These are phyloP conservation scores for Achlya hypogyna DNA, from an alignment of 352 stramenopile genomes.

Conservation along the genomic window DNA sequence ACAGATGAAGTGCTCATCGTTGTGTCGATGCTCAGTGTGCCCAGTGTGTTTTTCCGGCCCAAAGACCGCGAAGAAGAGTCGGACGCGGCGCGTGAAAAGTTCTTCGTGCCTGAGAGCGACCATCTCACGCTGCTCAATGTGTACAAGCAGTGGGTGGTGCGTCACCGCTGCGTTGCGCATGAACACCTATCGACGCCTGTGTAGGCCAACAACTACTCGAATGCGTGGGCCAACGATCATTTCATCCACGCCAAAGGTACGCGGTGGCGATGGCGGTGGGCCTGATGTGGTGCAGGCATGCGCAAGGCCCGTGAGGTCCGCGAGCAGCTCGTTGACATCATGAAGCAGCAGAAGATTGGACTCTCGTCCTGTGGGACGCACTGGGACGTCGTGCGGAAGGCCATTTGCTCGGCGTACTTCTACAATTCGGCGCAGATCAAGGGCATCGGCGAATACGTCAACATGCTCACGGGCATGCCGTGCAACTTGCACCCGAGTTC, in stretches of 20 bases:
- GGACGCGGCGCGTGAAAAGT: slow-evolving; percentile 96
- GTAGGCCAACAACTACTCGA: slow-evolving; percentile 93
- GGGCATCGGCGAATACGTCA: slow-evolving; percentile 99
- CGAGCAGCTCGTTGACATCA: slow-evolving; percentile 96
- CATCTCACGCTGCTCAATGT: slow-evolving; percentile 97
- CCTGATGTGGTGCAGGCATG: slow-evolving; percentile 30
- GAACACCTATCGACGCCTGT: slow-evolving; percentile 19
- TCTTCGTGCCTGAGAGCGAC: slow-evolving; percentile 97
- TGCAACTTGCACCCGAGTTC: slow-evolving; percentile 95
- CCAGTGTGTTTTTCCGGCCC: slow-evolving; percentile 94
- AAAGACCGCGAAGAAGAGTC: slow-evolving; percentile 97
- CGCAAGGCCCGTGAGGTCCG: slow-evolving; percentile 87
- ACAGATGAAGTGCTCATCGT: slow-evolving; percentile 94
- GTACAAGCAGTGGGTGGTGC: slow-evolving; percentile 76
- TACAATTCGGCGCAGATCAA: slow-evolving; percentile 99
- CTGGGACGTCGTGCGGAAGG: slow-evolving; percentile 97
- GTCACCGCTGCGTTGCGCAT: background rate
- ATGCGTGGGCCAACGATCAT: slow-evolving; percentile 91
- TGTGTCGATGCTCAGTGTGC: slow-evolving; percentile 96
- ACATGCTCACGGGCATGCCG: slow-evolving; percentile 98
- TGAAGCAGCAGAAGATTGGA: slow-evolving; percentile 94
- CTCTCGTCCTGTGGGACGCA: slow-evolving; percentile 82
- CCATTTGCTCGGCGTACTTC: slow-evolving; percentile 99
- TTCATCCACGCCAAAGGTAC: slow-evolving; percentile 95
- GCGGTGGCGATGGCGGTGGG: slow-evolving; percentile 20